Conservation (phyloP, 257 asterid genomes). For the Rubia yunnanensis region DNA sequence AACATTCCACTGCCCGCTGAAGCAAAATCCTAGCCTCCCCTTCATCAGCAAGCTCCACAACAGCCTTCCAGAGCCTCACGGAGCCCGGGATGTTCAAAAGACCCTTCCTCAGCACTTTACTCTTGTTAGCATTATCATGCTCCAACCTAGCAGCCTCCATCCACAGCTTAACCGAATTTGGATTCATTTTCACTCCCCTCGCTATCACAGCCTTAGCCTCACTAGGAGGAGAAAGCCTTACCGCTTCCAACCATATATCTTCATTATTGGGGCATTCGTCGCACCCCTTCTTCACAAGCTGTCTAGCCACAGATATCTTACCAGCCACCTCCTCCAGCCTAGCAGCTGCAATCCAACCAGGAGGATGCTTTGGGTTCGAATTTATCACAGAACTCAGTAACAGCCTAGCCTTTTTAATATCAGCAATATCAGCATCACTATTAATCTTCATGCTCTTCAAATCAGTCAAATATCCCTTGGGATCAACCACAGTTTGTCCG, state of each 20-base stretch:
- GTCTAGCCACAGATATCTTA: conserved; percentile 60
- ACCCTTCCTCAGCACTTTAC: conserved; percentile 73
- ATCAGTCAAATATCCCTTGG: conserved; percentile 92
- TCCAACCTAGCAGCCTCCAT: conserved; percentile 86
- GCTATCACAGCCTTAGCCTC: conserved; percentile 93
- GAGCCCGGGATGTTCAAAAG: conserved; percentile 81
- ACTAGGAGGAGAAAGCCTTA: conserved; percentile 57
- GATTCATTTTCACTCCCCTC: conserved; percentile 69
- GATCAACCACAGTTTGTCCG: conserved; percentile 89
- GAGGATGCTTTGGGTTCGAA: conserved; percentile 86
- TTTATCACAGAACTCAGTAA: conserved; percentile 73
- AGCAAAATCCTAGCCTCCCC: conserved; percentile 63
- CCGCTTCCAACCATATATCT: conserved; percentile 93
- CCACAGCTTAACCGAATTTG: conserved; percentile 85
- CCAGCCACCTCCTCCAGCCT: conserved; percentile 97
- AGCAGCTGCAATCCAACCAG: conserved; percentile 98
- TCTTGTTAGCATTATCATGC: conserved; percentile 56
- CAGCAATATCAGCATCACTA: conserved; percentile 91
- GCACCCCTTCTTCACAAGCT: conserved; percentile 66
- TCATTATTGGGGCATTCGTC: conserved; percentile 83
- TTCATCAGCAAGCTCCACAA: conserved; percentile 83
- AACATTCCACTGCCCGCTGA: conserved; percentile 79
- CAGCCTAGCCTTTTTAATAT: conserved; percentile 81
- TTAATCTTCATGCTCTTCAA: conserved; percentile 89
- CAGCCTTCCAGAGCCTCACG: conserved; percentile 93